These are phyloP conservation scores for Suhomyces maxii DNA, from an alignment of 1,139 yeast genomes.

Conservation along the genomic window DNA sequence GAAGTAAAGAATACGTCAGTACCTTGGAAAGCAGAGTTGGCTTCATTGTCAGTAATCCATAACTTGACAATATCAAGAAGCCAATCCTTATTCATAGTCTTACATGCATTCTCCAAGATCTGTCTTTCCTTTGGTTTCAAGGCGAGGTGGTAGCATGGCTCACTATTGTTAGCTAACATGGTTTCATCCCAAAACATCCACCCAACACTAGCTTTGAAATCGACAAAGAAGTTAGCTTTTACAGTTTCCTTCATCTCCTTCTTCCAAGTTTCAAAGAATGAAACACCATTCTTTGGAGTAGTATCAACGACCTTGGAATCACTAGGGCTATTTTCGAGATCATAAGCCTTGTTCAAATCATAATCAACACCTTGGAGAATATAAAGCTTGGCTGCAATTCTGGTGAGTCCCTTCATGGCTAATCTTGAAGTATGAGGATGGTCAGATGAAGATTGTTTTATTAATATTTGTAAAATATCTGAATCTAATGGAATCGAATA, in stretches of 20 bases:
- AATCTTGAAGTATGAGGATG: slow-evolving; percentile 73
- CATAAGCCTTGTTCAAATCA: slow-evolving; percentile 46
- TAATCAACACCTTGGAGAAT: slow-evolving; percentile 57
- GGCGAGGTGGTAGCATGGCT: slow-evolving; percentile 23
- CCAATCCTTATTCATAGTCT: slow-evolving; percentile 57
- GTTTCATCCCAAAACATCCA: slow-evolving; percentile 78
- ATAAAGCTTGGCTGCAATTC: slow-evolving; percentile 53
- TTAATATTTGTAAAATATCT: slow-evolving; percentile 47
- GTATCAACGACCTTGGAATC: slow-evolving; percentile 48
- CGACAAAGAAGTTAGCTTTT: slow-evolving; percentile 56
- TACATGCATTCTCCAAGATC: slow-evolving; percentile 48
- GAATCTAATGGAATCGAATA: slow-evolving; percentile 50
- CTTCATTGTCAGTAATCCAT: slow-evolving; percentile 66
- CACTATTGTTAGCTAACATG: slow-evolving; percentile 47
- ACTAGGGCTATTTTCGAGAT: slow-evolving; percentile 39
- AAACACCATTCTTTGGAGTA: slow-evolving; percentile 24
- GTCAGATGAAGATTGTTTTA: slow-evolving; percentile 56
- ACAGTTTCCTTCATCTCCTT: slow-evolving; percentile 54
- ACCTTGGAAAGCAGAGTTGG: slow-evolving; percentile 60
- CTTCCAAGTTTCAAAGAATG: slow-evolving; percentile 47
- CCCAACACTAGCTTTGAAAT: slow-evolving; percentile 58
- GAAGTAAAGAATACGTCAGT: slow-evolving; percentile 57
- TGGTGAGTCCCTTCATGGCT: slow-evolving; percentile 63
- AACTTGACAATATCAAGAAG: slow-evolving; percentile 50
- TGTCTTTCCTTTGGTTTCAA: slow-evolving; percentile 39